A percentile compares a stretch with the other conserved stretches of the same genome.
These are phyloP conservation scores for Suillus weaverae DNA, from an alignment of 768 basidiomycete genomes.

Conservation along the genomic window DNA sequence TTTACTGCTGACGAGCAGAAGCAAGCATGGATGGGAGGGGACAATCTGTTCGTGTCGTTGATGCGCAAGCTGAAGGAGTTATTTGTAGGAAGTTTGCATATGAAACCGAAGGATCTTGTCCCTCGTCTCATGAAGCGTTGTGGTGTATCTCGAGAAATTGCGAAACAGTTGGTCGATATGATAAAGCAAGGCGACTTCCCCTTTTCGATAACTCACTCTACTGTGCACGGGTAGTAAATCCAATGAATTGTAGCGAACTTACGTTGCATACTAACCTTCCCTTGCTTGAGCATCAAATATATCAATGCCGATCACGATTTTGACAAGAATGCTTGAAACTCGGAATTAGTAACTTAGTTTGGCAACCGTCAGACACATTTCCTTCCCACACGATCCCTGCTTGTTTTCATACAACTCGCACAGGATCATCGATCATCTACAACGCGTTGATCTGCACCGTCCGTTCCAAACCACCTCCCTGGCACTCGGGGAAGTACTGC, in stretches of 20 bases:
- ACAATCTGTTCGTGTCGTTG: slow-evolving; percentile 18
- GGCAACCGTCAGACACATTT: too few relatives aligned
- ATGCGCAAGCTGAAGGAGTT: slow-evolving; percentile 15
- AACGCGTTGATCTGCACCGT: not conserved
- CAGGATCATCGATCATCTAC: not conserved
- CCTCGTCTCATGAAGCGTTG: slow-evolving; percentile 24
- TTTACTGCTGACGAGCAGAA: too few relatives aligned
- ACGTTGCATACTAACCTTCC: too few relatives aligned
- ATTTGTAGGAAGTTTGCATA: slow-evolving; percentile 9
- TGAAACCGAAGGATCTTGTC: slow-evolving; percentile 19
- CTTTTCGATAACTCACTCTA: not conserved
- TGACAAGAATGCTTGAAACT: too few relatives aligned
- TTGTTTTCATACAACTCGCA: not conserved
- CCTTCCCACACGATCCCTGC: too few relatives aligned
- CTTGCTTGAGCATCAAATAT: too few relatives aligned
- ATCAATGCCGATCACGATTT: too few relatives aligned
- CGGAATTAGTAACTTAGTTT: too few relatives aligned
- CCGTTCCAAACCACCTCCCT: not conserved
- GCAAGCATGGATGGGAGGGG: slow-evolving; percentile 8
- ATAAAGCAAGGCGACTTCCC: slow-evolving; percentile 13
- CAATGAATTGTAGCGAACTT: not conserved
- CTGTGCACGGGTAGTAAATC: not conserved
- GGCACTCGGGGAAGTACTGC: not conserved
- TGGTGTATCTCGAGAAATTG: slow-evolving; percentile 26
- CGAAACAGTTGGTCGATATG: slow-evolving; percentile 20